Base-by-base conservation (phyloP, 2,329 filamentous ascomycete species). In the Hypoxylon sp. region DNA sequence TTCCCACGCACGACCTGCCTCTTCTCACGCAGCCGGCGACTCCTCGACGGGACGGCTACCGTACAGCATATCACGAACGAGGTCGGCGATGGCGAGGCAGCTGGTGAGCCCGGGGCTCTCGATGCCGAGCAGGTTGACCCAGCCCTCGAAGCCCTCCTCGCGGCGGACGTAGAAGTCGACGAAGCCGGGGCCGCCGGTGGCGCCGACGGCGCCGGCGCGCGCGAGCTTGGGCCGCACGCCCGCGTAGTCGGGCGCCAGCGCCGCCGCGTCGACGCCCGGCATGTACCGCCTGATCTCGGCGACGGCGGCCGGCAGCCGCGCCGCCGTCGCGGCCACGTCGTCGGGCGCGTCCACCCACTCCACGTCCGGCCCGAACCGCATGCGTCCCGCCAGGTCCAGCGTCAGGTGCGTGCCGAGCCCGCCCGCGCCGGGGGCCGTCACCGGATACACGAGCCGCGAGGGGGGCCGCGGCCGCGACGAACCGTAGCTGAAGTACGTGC, bases 401-500 rank as follows among this genome's bases (percentile, higher is more conserved):
- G 95, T 99, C 15, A 99, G 80, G 74, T 99, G 95, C 0, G 95
- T 98, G 43, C 95, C 95, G 0, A 99, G 79, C 0, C 95, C 94
- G 48, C 86, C 93, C 18, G 88, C 84, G 1, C 93, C 93, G 0
- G 92, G 89, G 7, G 90, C 81, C 0, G 94, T 92, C 0, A 90
- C 92, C 0, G 95, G 95, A 71, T 98, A 99, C 47, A 99, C 81
- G 18, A 99, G 84, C 0, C 89, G 91, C 1, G 76, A 79, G 9
- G 0, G 92, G 93, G 1, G 71, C 70, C 0, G 87, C 84, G 1
- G 85, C 79, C 0, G 70, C 70, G 0, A 87, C 84, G 1, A 85
- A 79, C 0, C 76, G 77, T 97, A 98, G 24, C 88, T 90, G 77
- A 96, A 98, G 78, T 99, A 99, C 59, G 91, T 94, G 0, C 95